Percentiles rank a stretch among this genome's conserved stretches.
Conservation (phyloP, 345 rosid species). For the Populus ilicifolia region DNA sequence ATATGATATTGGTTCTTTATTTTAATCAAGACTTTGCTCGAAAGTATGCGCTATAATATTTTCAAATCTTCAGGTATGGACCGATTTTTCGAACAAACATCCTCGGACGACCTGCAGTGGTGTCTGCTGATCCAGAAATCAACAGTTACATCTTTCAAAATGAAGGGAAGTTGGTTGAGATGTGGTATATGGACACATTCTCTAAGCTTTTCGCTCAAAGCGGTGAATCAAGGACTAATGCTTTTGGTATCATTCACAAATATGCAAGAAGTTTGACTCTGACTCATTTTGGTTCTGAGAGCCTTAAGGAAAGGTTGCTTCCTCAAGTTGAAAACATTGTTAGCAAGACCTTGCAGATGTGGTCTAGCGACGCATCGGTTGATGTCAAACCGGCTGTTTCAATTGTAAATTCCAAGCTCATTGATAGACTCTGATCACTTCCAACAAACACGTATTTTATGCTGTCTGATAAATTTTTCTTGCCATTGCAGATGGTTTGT, state of each 20-base stretch:
- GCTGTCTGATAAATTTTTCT: not conserved
- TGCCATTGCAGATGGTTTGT: conserved; percentile 28
- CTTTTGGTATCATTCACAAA: conserved; percentile 2
- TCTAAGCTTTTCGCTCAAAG: conserved; percentile 17
- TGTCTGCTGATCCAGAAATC: conserved; percentile 21
- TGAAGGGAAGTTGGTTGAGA: conserved; percentile 16
- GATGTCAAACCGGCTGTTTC: conserved; percentile 1
- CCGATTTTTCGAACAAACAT: conserved; percentile 20
- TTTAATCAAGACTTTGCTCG: not conserved
- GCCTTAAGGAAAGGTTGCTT: conserved; percentile 19
- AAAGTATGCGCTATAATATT: not conserved
- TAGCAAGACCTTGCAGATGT: conserved; percentile 1
- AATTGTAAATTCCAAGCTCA: not conserved
- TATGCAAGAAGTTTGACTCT: not conserved
- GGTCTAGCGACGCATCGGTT: conserved; percentile 13
- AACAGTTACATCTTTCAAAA: conserved; percentile 18
- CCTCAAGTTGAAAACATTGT: conserved; percentile 15
- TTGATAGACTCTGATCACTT: not conserved
- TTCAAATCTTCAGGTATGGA: conserved; percentile 10
- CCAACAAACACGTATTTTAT: not conserved
- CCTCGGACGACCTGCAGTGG: conserved; percentile 13
- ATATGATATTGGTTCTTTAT: not conserved
- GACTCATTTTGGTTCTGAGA: conserved; percentile 17
- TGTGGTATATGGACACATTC: conserved; percentile 19
- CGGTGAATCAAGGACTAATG: not conserved